Percentiles rank a stretch among this genome's conserved stretches.
Conservation (phyloP, 805 yeast species). For the Metahyphopichia silvanorum region DNA sequence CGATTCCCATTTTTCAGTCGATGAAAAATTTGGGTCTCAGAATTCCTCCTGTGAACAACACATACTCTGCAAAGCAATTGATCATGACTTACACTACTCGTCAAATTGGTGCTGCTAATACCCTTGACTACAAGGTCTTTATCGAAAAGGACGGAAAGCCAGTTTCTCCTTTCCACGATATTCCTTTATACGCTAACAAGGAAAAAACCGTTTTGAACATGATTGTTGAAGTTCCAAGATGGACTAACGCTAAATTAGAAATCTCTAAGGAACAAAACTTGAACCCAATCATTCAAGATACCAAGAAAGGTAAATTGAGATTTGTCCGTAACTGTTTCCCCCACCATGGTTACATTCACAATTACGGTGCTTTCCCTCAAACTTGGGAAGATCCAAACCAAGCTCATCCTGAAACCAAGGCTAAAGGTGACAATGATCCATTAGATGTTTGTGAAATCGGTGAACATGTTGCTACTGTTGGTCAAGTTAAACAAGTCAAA, state of each 20-base stretch:
- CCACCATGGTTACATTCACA: slow-evolving; percentile 97
- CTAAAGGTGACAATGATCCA: slow-evolving; percentile 90
- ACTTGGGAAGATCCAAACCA: slow-evolving; percentile 78
- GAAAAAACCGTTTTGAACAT: slow-evolving; percentile 75
- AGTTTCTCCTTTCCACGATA: slow-evolving; percentile 87
- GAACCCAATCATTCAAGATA: slow-evolving; percentile 96
- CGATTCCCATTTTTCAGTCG: not conserved
- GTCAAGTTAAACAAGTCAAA: slow-evolving; percentile 60
- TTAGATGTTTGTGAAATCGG: slow-evolving; percentile 62
- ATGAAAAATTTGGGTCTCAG: too few relatives aligned
- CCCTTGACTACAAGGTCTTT: slow-evolving; percentile 88
- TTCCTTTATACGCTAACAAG: slow-evolving; percentile 82
- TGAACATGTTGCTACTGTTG: slow-evolving; percentile 44
- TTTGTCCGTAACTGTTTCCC: slow-evolving; percentile 98
- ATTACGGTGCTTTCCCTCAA: slow-evolving; percentile 98
- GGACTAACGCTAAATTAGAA: slow-evolving; percentile 97
- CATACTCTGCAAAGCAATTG: not conserved
- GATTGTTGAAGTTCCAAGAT: slow-evolving; percentile 97
- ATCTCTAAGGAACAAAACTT: slow-evolving; percentile 78
- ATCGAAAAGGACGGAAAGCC: slow-evolving; percentile 92
- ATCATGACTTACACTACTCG: slow-evolving; percentile 79
- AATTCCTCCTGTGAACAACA: not conserved
- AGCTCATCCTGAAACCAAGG: slow-evolving; percentile 57
- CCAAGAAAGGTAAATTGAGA: slow-evolving; percentile 94
- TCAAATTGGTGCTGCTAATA: slow-evolving; percentile 93